Evolutionary conservation across 805 yeast species (phyloP).

Genomic region (Cyberlindnera mrakii): DNA sequence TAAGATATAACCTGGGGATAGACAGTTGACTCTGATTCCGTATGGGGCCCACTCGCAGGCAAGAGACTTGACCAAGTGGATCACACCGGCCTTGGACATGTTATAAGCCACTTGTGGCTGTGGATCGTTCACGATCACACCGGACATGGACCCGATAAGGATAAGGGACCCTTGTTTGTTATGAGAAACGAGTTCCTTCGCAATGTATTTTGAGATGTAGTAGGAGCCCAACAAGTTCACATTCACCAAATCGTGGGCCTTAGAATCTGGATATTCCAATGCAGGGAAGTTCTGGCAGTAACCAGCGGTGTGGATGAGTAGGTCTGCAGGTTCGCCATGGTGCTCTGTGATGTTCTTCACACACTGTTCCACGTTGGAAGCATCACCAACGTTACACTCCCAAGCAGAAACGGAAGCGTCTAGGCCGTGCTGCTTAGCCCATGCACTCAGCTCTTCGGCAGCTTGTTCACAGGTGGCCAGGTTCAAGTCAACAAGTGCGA

Average conservation of each 20-base stretch:
- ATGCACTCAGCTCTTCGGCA: conserved; percentile 41
- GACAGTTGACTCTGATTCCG: conserved; percentile 69
- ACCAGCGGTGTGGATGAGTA: conserved; percentile 77
- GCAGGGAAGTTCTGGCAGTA: conserved; percentile 79
- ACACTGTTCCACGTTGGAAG: conserved; percentile 48
- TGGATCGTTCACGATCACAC: conserved; percentile 70
- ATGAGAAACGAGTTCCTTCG: conserved; percentile 55
- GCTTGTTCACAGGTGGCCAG: conserved; percentile 51
- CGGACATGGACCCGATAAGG: conserved; percentile 75
- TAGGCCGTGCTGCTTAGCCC: conserved; percentile 36
- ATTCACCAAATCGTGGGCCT: conserved; percentile 61
- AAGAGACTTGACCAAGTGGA: conserved; percentile 67
- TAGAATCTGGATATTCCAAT: conserved; percentile 64
- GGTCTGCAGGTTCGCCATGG: conserved; percentile 56
- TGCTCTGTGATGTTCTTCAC: conserved; percentile 48
- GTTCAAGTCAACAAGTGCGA: conserved; percentile 68
- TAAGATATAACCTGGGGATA: conserved; percentile 76
- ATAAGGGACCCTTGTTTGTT: conserved; percentile 54
- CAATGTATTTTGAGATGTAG: conserved; percentile 69
- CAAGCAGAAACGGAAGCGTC: conserved; percentile 47
- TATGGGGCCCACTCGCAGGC: conserved; percentile 81
- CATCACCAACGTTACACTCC: conserved; percentile 69
- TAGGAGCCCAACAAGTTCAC: conserved; percentile 73
- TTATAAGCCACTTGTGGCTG: conserved; percentile 78
- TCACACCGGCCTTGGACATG: conserved; percentile 83